These are phyloP conservation scores for Fusarium albidum DNA, from an alignment of 2,329 filamentous ascomycete genomes.

Conservation along the genomic window DNA sequence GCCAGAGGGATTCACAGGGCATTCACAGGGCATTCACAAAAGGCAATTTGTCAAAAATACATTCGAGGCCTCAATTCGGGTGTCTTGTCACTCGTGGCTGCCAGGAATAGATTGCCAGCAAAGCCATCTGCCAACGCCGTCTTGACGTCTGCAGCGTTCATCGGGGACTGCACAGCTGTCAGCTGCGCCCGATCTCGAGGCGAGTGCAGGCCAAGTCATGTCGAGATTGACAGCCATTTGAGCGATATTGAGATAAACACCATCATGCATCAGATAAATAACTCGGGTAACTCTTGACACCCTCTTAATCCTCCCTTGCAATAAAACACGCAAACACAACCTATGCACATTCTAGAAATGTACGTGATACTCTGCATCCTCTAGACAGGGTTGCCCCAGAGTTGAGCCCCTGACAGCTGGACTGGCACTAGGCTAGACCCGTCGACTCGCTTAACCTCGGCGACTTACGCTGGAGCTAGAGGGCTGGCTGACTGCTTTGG, in stretches of 20 bases:
- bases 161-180: no score
- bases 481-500: no score
- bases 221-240: no score
- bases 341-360: conserved; percentile 2
- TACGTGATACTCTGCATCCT: conserved; percentile 6
- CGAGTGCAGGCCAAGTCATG: no score
- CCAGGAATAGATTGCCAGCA: not conserved
- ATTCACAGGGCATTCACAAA: not conserved
- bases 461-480: no score
- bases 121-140: not conserved
- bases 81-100: not conserved
- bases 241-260: no score
- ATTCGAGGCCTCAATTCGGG: not conserved
- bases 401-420: no score
- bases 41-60: not conserved
- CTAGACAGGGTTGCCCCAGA: not conserved
- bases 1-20: not conserved
- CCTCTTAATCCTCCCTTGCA: no score
- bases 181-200: no score
- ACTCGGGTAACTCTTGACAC: no score
- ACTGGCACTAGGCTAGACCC: not conserved
- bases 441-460: not conserved
- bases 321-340: not conserved
- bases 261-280: not conserved
- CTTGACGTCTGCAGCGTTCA: no score